Evolutionary conservation across 768 basidiomycete species (phyloP).

Genomic region (Collybia sp.): DNA sequence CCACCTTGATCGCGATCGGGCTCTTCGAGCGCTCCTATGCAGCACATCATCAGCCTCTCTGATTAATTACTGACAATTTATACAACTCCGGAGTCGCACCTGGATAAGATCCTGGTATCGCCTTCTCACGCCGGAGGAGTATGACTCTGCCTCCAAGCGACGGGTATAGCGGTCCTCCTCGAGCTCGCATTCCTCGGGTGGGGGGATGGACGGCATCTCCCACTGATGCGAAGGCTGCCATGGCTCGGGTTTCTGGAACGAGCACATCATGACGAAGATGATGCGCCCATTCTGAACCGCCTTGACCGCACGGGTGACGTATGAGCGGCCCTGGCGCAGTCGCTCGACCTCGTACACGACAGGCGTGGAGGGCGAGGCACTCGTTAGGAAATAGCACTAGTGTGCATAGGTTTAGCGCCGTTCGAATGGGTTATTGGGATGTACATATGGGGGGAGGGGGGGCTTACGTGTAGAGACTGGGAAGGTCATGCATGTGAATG

Average conservation of each 20-base stretch:
- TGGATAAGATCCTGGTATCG: conserved; percentile 23
- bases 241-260: conserved; percentile 77
- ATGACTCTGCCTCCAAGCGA: conserved; percentile 16
- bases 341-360: conserved; percentile 78
- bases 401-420: not conserved
- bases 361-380: conserved; percentile 67
- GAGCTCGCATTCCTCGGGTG: conserved; percentile 61
- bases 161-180: conserved; percentile 40
- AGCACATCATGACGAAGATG: conserved; percentile 66
- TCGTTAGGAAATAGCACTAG: conserved; percentile 79
- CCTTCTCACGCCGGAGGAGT: conserved; percentile 27
- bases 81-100: conserved; percentile 13
- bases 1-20: conserved; percentile 63
- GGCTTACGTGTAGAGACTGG: conserved; percentile 68
- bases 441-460: not conserved
- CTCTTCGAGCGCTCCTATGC: conserved; percentile 60
- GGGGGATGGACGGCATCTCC: conserved; percentile 55
- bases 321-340: conserved; percentile 70
- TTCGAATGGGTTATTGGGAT: not conserved
- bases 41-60: not conserved
- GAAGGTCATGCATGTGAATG: conserved; percentile 1
- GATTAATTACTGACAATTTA: too few relatives aligned
- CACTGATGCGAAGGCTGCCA: conserved; percentile 69
- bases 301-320: conserved; percentile 61
- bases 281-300: conserved; percentile 48